phyloP scores from a whole-genome alignment of 169 alveolate species.

The Theileria orientalis region DNA sequence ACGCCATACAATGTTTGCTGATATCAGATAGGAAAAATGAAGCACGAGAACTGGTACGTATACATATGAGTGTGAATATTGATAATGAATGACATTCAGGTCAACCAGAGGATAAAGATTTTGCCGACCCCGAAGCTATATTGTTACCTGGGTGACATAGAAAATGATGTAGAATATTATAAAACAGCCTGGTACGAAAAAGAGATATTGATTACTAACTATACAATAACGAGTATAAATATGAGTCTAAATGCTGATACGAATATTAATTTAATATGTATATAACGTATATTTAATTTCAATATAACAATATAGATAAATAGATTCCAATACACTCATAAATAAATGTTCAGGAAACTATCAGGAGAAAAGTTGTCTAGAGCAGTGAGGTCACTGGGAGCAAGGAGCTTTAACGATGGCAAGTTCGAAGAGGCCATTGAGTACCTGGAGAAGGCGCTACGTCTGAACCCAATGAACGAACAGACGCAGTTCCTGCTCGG shows the following conservation, averaged over 20 bases:
- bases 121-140: constrained; percentile 64
- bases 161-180: constrained; percentile 61
- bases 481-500: constrained; percentile 69
- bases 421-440: constrained; percentile 53
- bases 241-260: background rate
- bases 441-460: constrained; percentile 64
- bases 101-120: constrained; percentile 38
- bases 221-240: background rate
- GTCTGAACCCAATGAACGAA: constrained; percentile 70
- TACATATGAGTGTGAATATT: background rate
- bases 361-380: constrained; percentile 69
- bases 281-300: background rate
- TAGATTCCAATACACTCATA: too few relatives aligned
- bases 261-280: background rate
- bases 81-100: constrained; percentile 2
- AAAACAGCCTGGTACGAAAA: constrained; percentile 64
- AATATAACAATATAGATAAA: too few relatives aligned
- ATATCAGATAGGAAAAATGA: constrained; percentile 70
- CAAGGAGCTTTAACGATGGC: constrained; percentile 60
- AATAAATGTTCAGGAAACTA: constrained; percentile 26
- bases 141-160: constrained; percentile 70
- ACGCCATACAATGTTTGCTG: constrained; percentile 72
- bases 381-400: constrained; percentile 76
- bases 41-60: constrained; percentile 70
- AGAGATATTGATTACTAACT: background rate